Conservation (phyloP, 2,329 filamentous ascomycete species). For the Penicillium expansum region DNA sequence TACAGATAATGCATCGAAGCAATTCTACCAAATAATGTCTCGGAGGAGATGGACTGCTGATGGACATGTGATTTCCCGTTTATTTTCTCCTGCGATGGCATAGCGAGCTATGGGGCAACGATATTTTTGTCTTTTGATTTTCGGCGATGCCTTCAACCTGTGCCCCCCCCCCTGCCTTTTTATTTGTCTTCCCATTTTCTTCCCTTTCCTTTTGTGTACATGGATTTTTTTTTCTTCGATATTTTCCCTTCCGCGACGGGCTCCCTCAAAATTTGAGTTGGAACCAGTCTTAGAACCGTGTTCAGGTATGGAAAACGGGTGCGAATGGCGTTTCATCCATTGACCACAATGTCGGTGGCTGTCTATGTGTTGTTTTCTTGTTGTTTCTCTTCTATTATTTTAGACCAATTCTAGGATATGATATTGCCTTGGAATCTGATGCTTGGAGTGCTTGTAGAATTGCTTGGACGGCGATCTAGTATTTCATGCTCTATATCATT, state of each 20-base stretch:
- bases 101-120: slow-evolving; percentile 40
- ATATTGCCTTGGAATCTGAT: slow-evolving; percentile 26
- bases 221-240: slow-evolving; percentile 37
- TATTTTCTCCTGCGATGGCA: slow-evolving; percentile 34
- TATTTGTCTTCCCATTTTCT: slow-evolving; percentile 19
- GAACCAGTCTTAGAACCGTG: slow-evolving; percentile 42
- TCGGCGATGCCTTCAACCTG: slow-evolving; percentile 23
- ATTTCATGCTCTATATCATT: neutral
- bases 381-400: slow-evolving; percentile 14
- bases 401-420: slow-evolving; percentile 34
- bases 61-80: slow-evolving; percentile 24
- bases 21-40: slow-evolving; percentile 41
- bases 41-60: slow-evolving; percentile 15
- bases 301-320: slow-evolving; percentile 46
- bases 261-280: slow-evolving; percentile 34
- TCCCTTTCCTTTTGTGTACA: slow-evolving; percentile 40
- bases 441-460: neutral
- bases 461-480: neutral
- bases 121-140: slow-evolving; percentile 31
- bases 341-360: slow-evolving; percentile 31
- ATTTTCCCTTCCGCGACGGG: slow-evolving; percentile 33
- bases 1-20: slow-evolving; percentile 41
- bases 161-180: slow-evolving; percentile 16
- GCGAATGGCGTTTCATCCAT: slow-evolving; percentile 42
- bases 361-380: slow-evolving; percentile 28